Percentiles rank a stretch among this genome's conserved stretches.
These are phyloP conservation scores for Dioscorea zingiberensis DNA, from an alignment of 106 monocot genomes.

Conservation along the genomic window DNA sequence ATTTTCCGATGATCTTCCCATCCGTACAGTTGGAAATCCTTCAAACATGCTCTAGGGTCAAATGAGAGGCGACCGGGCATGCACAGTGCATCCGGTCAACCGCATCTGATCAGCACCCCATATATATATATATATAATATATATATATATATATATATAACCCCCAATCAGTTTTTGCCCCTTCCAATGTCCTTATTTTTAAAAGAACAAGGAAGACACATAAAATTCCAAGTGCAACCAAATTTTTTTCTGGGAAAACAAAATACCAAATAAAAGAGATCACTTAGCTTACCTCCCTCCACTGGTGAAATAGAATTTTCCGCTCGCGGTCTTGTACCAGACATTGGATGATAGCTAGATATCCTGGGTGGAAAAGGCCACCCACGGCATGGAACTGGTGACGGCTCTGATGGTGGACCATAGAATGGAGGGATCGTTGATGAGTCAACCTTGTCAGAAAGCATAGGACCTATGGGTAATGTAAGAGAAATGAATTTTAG, in stretches of 20 bases:
- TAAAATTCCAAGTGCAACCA: too few relatives aligned
- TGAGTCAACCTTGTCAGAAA: conserved; percentile 27
- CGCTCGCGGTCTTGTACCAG: conserved; percentile 32
- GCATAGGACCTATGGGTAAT: conserved; percentile 18
- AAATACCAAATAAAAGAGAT: too few relatives aligned
- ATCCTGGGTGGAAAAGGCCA: conserved; percentile 58
- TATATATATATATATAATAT: too few relatives aligned
- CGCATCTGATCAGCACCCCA: too few relatives aligned
- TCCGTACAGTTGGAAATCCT: too few relatives aligned
- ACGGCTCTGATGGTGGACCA: conserved; percentile 45
- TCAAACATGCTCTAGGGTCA: too few relatives aligned
- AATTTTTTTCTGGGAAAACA: too few relatives aligned
- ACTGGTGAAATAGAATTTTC: conserved; percentile 39
- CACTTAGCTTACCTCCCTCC: conserved; percentile 44
- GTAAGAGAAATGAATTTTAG: background rate
- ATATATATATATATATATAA: too few relatives aligned
- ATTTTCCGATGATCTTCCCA: too few relatives aligned
- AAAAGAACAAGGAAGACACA: too few relatives aligned
- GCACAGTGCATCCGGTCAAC: too few relatives aligned
- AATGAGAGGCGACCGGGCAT: too few relatives aligned
- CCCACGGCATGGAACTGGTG: conserved; percentile 31
- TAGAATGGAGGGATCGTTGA: conserved; percentile 20
- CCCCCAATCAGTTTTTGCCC: background rate
- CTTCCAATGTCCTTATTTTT: background rate
- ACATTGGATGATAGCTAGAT: conserved; percentile 32